These are phyloP conservation scores for Endocalyx cinctus DNA, from an alignment of 2,329 filamentous ascomycete genomes.

Conservation along the genomic window DNA sequence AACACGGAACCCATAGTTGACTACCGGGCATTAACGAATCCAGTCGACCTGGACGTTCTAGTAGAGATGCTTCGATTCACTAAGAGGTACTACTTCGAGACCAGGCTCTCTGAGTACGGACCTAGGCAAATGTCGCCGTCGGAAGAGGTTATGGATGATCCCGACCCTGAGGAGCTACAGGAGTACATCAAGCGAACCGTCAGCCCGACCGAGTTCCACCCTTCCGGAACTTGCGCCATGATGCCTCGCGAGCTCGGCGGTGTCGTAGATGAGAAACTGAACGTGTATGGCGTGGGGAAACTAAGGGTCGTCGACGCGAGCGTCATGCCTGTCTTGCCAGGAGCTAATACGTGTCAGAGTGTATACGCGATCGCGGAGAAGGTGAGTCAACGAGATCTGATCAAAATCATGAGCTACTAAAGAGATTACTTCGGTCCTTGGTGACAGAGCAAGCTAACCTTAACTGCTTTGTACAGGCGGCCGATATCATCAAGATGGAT, in stretches of 20 bases:
- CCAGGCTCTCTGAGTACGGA: slow-evolving; percentile 26
- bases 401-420: background rate
- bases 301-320: slow-evolving; percentile 44
- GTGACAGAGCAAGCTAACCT: too few relatives aligned
- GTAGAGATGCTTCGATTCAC: slow-evolving; percentile 34
- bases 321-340: slow-evolving; percentile 41
- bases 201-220: slow-evolving; percentile 32
- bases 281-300: slow-evolving; percentile 41
- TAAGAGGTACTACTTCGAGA: slow-evolving; percentile 31
- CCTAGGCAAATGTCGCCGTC: slow-evolving; percentile 29
- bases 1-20: slow-evolving; percentile 32
- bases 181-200: slow-evolving; percentile 15
- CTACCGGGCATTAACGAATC: slow-evolving; percentile 34
- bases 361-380: slow-evolving; percentile 51
- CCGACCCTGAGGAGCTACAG: slow-evolving; percentile 29
- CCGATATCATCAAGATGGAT: slow-evolving; percentile 13
- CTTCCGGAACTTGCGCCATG: slow-evolving; percentile 41
- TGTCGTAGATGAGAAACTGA: slow-evolving; percentile 38
- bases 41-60: slow-evolving; percentile 32
- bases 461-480: too few relatives aligned
- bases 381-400: slow-evolving; percentile 11
- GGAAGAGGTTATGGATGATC: slow-evolving; percentile 21
- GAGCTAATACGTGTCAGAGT: slow-evolving; percentile 42
- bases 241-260: slow-evolving; percentile 38
- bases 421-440: background rate